phyloP scores from a whole-genome alignment of 73 alveolate species.

The Paramecium sexaurelia region DNA sequence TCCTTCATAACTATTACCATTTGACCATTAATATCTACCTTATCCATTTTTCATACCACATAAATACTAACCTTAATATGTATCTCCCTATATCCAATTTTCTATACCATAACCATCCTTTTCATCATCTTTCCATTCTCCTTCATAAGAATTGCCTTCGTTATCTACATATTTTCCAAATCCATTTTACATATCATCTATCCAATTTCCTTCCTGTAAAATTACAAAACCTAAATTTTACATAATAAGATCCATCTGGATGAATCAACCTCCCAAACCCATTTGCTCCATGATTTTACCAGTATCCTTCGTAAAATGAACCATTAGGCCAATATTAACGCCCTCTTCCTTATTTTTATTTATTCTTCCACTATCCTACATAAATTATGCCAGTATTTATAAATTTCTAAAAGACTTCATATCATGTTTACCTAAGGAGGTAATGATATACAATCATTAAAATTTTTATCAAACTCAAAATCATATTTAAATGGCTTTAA shows the following conservation, averaged over 20 bases:
- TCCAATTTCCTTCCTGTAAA: conserved; percentile 77
- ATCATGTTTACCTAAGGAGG: neutral
- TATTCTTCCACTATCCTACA: conserved; percentile 75
- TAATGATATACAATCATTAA: neutral
- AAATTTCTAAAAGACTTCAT: neutral
- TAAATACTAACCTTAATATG: conserved; percentile 71
- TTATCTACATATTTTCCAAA: conserved; percentile 14
- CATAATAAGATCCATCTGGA: conserved; percentile 79
- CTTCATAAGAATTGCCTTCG: conserved; percentile 82
- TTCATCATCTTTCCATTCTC: conserved; percentile 82
- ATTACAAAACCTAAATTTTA: neutral
- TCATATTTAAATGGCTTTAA: neutral
- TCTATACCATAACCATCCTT: conserved; percentile 85
- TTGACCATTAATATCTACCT: conserved; percentile 45
- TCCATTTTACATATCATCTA: conserved; percentile 78
- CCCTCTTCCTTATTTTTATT: conserved; percentile 70
- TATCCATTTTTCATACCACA: conserved; percentile 47
- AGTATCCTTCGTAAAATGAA: conserved; percentile 78
- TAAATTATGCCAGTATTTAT: conserved; percentile 70
- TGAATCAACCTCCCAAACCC: conserved; percentile 73
- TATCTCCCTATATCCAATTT: conserved; percentile 80
- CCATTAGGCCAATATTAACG: conserved; percentile 76
- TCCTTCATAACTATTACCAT: conserved; percentile 51
- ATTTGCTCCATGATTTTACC: conserved; percentile 66
- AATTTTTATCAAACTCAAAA: neutral